These are phyloP conservation scores for Epipyxis sp. DNA, from an alignment of 108 stramenopile species.

Conservation along the genomic window DNA sequence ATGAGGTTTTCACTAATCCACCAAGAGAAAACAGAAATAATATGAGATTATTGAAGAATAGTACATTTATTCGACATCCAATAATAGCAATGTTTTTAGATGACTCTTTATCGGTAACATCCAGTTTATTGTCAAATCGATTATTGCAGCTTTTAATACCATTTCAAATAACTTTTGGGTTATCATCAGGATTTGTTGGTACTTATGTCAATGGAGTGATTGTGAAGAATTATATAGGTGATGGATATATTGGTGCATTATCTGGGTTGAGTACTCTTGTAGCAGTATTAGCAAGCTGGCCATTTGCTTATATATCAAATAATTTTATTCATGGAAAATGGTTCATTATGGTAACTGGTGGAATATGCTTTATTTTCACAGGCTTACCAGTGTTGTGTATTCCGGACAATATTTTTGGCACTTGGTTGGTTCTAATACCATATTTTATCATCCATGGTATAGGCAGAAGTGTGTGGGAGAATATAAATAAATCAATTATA, in stretches of 20 bases:
- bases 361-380: not conserved
- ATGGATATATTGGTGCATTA: slow-evolving; percentile 12
- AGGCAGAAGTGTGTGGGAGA: slow-evolving; percentile 11
- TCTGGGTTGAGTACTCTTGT: not conserved
- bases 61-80: too few relatives aligned
- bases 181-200: not conserved
- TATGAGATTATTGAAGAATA: not conserved
- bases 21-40: not conserved
- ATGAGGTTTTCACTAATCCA: not conserved
- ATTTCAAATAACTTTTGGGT: not conserved
- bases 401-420: not conserved
- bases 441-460: slow-evolving; percentile 8
- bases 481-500: not conserved
- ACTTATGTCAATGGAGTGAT: slow-evolving; percentile 23
- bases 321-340: not conserved
- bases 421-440: not conserved
- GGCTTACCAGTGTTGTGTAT: not conserved
- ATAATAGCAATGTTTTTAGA: not conserved
- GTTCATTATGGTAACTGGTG: slow-evolving; percentile 6
- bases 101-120: not conserved
- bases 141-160: not conserved
- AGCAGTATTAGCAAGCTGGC: not conserved
- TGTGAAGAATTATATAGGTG: not conserved
- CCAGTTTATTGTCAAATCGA: not conserved
- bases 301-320: too few relatives aligned